Percentiles rank a stretch among this genome's conserved stretches.
These are phyloP conservation scores for Xylaria longipes DNA, from an alignment of 495 filamentous ascomycete species.

Conservation along the genomic window DNA sequence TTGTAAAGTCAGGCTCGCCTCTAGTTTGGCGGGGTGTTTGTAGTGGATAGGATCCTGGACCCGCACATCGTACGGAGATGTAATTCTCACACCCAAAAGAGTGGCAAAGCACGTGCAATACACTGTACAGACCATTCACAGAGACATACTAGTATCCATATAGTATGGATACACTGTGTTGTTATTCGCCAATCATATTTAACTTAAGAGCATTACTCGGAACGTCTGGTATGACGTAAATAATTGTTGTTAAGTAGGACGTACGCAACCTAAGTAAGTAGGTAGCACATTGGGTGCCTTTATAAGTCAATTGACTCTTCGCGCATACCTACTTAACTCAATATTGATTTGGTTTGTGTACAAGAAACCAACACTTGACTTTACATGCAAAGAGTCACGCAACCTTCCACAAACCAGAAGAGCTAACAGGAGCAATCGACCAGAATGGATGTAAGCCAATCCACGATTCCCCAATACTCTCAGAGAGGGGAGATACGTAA, in stretches of 20 bases:
- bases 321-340: too few relatives aligned
- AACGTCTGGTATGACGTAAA: constrained; percentile 18
- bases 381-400: not conserved
- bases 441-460: constrained; percentile 24
- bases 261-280: not conserved
- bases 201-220: not conserved
- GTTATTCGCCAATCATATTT: not conserved
- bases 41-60: not conserved
- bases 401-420: not conserved
- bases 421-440: not conserved
- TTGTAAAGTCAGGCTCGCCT: constrained; percentile 11
- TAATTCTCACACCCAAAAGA: not conserved
- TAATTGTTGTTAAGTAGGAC: not conserved
- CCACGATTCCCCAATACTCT: not conserved
- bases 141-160: too few relatives aligned
- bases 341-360: too few relatives aligned
- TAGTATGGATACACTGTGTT: too few relatives aligned
- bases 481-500: not conserved
- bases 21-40: constrained; percentile 9
- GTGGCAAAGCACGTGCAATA: not conserved
- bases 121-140: not conserved
- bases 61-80: constrained; percentile 11
- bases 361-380: not conserved
- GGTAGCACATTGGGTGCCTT: not conserved
- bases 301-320: not conserved